Conservation (phyloP, 768 basidiomycete genomes). For the Nevesoporus exiguus region DNA sequence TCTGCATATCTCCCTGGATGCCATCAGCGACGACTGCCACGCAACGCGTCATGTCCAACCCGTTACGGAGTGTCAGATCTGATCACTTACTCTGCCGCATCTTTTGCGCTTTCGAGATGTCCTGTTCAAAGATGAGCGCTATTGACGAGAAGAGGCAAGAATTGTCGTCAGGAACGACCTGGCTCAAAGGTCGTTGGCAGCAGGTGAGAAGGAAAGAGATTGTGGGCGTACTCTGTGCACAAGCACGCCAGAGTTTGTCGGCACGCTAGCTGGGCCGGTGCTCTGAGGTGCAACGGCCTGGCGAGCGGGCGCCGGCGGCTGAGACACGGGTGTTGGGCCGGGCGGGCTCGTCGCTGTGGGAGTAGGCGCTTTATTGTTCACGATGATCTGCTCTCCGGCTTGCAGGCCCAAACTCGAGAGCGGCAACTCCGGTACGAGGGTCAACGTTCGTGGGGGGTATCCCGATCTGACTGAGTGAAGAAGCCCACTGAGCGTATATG, state of each 20-base stretch:
- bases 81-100: constrained; percentile 66
- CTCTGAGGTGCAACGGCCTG: constrained; percentile 14
- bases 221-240: constrained; percentile 58
- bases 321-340: constrained; percentile 8
- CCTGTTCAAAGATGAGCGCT: constrained; percentile 82
- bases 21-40: constrained; percentile 75
- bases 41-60: constrained; percentile 6
- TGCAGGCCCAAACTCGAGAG: constrained; percentile 73
- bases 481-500: neutral
- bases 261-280: constrained; percentile 54
- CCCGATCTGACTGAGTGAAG: constrained; percentile 63
- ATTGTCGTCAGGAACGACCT: constrained; percentile 97
- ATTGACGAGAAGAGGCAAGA: constrained; percentile 90
- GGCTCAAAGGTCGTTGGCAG: neutral
- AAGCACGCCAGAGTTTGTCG: constrained; percentile 60
- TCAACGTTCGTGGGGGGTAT: constrained; percentile 78
- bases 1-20: constrained; percentile 66
- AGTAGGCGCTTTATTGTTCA: constrained; percentile 42
- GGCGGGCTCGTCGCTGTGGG: constrained; percentile 10
- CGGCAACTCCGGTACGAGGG: constrained; percentile 69
- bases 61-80: neutral
- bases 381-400: constrained; percentile 83
- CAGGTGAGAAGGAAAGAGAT: neutral
- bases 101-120: constrained; percentile 61
- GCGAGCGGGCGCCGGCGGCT: constrained; percentile 13